Conservation (phyloP, 495 filamentous ascomycete species). For the Ramalina peruviana region DNA sequence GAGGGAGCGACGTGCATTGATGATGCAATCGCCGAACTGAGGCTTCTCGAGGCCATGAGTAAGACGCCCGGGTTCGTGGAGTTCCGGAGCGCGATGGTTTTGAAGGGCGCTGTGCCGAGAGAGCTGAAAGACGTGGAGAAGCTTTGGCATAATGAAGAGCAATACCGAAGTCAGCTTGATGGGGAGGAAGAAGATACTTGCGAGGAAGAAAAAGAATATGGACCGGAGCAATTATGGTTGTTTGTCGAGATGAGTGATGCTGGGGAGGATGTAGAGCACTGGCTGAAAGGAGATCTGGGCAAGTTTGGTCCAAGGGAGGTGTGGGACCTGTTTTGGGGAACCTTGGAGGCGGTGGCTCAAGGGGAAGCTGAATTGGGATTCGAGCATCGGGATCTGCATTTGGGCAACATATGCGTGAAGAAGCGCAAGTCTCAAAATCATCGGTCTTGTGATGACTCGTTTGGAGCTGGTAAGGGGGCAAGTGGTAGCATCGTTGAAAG, state of each 20-base stretch:
- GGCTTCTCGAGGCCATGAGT: constrained; percentile 61
- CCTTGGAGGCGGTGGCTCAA: constrained; percentile 60
- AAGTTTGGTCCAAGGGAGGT: constrained; percentile 41
- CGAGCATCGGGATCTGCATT: constrained; percentile 83
- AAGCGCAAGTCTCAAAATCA: constrained; percentile 3
- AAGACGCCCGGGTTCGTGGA: constrained; percentile 80
- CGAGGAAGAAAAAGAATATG: constrained; percentile 27
- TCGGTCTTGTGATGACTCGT: no score
- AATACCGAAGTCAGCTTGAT: not conserved
- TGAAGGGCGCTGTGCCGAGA: constrained; percentile 52
- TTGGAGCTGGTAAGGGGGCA: not conserved
- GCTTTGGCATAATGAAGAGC: constrained; percentile 42
- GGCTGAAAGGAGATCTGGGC: constrained; percentile 25
- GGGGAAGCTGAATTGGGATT: constrained; percentile 62
- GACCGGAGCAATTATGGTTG: constrained; percentile 57
- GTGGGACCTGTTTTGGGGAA: constrained; percentile 79
- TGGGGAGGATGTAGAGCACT: constrained; percentile 58
- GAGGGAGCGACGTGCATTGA: constrained; percentile 33
- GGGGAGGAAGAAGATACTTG: constrained; percentile 17
- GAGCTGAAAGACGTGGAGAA: constrained; percentile 49
- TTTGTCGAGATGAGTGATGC: constrained; percentile 83
- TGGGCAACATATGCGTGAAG: constrained; percentile 72
- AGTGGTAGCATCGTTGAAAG: not conserved
- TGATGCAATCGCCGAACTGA: constrained; percentile 51
- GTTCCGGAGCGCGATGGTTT: constrained; percentile 65